Evolutionary conservation across 345 rosid species (phyloP).

Genomic region (Eutrema japonicum): DNA sequence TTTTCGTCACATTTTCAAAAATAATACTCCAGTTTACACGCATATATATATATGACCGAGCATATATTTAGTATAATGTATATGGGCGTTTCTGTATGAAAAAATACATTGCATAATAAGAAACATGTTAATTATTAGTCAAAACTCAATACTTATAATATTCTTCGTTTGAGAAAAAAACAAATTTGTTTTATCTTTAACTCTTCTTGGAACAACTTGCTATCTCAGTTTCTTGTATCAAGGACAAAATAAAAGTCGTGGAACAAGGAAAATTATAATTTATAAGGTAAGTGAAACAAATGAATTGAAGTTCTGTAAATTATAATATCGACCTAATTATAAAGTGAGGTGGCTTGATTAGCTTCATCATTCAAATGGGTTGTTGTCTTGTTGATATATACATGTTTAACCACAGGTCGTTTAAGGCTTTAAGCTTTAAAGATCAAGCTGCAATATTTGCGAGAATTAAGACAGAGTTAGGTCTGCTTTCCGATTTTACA

Average conservation of each 20-base stretch:
- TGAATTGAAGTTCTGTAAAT: background rate
- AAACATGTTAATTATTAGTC: slow-evolving; percentile 1
- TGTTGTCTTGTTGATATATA: too few species aligned
- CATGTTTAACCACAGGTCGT: slow-evolving; percentile 15
- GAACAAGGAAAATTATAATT: slow-evolving; percentile 1
- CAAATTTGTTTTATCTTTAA: background rate
- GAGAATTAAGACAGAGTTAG: slow-evolving; percentile 35
- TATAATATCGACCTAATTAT: slow-evolving; percentile 19
- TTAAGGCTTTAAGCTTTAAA: slow-evolving; percentile 12
- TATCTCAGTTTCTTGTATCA: slow-evolving; percentile 4
- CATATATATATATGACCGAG: slow-evolving; percentile 9
- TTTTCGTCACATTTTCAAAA: slow-evolving; percentile 5
- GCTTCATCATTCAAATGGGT: slow-evolving; percentile 29
- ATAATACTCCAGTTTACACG: slow-evolving; percentile 8
- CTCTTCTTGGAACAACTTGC: slow-evolving; percentile 5
- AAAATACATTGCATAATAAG: background rate
- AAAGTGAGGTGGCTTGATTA: slow-evolving; percentile 21
- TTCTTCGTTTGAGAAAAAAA: slow-evolving; percentile 1
- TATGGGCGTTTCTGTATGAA: background rate
- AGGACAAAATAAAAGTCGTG: background rate
- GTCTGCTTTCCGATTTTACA: slow-evolving; percentile 26
- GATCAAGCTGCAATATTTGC: background rate
- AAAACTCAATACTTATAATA: slow-evolving; percentile 18
- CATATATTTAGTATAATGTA: background rate
- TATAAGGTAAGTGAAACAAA: slow-evolving; percentile 10